These are phyloP conservation scores for Epichloe uncinata DNA, from an alignment of 2,329 filamentous ascomycete genomes.

Conservation along the genomic window DNA sequence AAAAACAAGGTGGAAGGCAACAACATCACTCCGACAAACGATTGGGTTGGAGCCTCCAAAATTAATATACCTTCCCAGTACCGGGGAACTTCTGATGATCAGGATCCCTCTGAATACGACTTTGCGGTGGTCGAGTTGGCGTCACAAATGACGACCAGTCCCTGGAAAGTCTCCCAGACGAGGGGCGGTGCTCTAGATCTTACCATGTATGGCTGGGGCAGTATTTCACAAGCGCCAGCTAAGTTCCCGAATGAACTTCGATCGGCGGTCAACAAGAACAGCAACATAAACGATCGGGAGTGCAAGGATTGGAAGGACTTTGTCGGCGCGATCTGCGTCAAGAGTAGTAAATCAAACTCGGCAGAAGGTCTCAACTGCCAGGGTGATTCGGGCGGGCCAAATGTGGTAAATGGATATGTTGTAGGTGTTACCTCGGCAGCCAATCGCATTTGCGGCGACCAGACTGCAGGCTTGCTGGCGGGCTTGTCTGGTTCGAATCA, in stretches of 20 bases:
- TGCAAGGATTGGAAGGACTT: accelerated
- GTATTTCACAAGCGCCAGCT: background rate
- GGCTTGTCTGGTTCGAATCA: background rate
- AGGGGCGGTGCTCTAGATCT: background rate
- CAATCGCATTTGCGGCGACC: background rate
- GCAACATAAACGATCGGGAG: accelerated
- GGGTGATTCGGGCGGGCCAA: background rate
- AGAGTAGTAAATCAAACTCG: background rate
- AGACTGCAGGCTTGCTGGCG: background rate
- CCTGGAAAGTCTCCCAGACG: background rate
- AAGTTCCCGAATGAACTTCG: background rate
- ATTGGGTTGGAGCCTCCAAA: background rate
- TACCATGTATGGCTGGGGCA: background rate
- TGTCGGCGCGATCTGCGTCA: background rate
- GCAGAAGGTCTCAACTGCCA: background rate
- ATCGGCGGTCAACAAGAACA: background rate
- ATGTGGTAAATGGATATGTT: background rate
- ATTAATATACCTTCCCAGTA: background rate
- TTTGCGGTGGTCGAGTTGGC: background rate
- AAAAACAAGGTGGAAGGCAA: accelerated
- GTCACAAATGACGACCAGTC: background rate
- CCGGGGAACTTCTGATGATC: background rate
- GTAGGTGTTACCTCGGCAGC: background rate
- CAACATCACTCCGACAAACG: background rate
- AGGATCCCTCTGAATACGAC: background rate